Evolutionary conservation across 2,329 filamentous ascomycete genomes (phyloP).

Genomic region (Ophiosphaerella korrae): DNA sequence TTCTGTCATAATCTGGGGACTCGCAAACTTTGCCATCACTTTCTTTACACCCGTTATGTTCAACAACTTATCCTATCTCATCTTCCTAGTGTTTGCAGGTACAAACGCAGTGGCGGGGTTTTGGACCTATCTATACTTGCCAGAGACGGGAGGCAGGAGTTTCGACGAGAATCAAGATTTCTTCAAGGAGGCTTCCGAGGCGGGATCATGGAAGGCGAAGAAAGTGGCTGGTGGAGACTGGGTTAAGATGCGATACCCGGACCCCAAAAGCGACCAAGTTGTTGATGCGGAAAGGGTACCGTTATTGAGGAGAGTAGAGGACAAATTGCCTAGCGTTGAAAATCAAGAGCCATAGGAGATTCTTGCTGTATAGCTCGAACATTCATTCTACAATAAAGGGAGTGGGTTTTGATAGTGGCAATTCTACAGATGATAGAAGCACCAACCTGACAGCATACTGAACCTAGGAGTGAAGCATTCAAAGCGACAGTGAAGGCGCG

Average conservation of each 20-base stretch:
- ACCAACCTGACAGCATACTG: too few species aligned
- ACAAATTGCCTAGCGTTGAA: conserved; percentile 47
- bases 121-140: conserved; percentile 59
- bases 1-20: conserved; percentile 61
- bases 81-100: conserved; percentile 62
- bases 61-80: conserved; percentile 63
- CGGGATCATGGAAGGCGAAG: conserved; percentile 59
- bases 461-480: too few species aligned
- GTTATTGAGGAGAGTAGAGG: conserved; percentile 50
- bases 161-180: conserved; percentile 67
- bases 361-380: neutral
- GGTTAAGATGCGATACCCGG: conserved; percentile 50
- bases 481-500: too few species aligned
- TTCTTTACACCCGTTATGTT: conserved; percentile 64
- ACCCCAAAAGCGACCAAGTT: conserved; percentile 40
- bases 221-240: conserved; percentile 61
- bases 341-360: neutral
- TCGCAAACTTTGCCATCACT: conserved; percentile 64
- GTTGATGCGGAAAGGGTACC: conserved; percentile 53
- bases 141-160: conserved; percentile 62
- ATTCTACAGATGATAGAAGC: too few species aligned
- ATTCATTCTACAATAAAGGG: too few species aligned
- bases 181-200: conserved; percentile 59
- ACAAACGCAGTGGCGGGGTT: conserved; percentile 61
- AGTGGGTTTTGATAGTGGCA: too few species aligned